Conservation (phyloP, 805 yeast species). For the Priceomyces haplophilus region DNA sequence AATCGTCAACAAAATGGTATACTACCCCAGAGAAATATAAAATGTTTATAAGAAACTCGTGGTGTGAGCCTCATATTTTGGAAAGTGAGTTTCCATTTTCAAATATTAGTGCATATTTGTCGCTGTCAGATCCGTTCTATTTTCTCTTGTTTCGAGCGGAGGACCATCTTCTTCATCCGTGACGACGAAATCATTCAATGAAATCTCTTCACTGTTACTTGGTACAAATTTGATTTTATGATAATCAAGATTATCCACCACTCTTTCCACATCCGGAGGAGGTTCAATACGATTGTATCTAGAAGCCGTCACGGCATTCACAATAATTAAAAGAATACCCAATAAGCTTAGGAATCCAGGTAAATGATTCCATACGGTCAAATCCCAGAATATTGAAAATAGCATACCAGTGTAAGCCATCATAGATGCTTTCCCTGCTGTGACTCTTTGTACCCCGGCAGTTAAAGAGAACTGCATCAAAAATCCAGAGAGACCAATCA, state of each 20-base stretch:
- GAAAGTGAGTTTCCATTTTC: no score
- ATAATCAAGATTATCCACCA: conserved; percentile 2
- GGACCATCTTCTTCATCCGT: conserved; percentile 23
- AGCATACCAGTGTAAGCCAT: conserved; percentile 75
- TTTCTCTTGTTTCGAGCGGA: neutral
- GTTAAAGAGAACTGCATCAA: conserved; percentile 76
- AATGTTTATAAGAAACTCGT: no score
- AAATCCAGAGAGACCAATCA: conserved; percentile 77
- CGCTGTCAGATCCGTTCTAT: neutral
- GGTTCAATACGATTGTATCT: conserved; percentile 32
- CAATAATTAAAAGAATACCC: conserved; percentile 68
- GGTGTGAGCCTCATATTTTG: no score
- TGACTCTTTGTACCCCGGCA: conserved; percentile 77
- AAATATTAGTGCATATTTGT: no score
- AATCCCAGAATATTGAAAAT: conserved; percentile 76
- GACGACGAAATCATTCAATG: conserved; percentile 28
- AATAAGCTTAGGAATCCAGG: conserved; percentile 67
- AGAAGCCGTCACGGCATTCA: conserved; percentile 61
- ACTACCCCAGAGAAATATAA: no score
- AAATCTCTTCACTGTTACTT: conserved; percentile 14
- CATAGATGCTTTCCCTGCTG: conserved; percentile 71
- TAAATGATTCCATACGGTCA: conserved; percentile 63
- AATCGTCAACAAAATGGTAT: no score
- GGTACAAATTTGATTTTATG: conserved; percentile 8
- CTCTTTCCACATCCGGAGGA: conserved; percentile 7